Evolutionary conservation across 768 basidiomycete species (phyloP), one percentile per base, ranked within the genome.

Genomic region (Polyporus arcularius): DNA sequence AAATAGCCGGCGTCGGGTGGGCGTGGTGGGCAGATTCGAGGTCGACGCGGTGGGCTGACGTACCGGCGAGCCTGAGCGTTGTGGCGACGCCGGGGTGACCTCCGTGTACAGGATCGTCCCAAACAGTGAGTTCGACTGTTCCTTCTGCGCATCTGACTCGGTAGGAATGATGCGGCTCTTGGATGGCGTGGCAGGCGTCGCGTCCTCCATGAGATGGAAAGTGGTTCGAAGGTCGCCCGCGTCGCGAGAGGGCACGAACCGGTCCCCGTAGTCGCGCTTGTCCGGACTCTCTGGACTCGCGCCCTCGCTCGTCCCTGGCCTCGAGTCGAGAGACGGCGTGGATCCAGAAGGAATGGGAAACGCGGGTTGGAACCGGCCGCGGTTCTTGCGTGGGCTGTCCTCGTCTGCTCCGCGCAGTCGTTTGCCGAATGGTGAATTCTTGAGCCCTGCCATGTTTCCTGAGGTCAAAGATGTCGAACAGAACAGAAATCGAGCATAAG

Each of bases 111-210:
- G 76, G 61, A 93, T 84, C 30, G 88, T 83, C 61, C 80, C 86
- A 77, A 94, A 93, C 54, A 92, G 83, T 11, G 88, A 80, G 70
- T 93, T 93, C 55, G 91, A 90, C 85, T 93, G 90, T 75, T 93
- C 91, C 68, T 78, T 79, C 50, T 77, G 72, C 31, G 79, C 79
- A 58, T 83, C 81, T 5, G 76, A 76, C 52, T 78, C 78, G 15
- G 76, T 75, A 14, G 75, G 77, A 30, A 77, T 74, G 53, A 77
- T 73, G 39, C 74, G 73, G 61, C 74, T 77, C 70, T 79, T 79
- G 35, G 75, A 69, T 6, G 75, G 71, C 26, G 75, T 76, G 18
- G 70, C 71, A 1, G 75, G 75, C 2, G 74, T 71, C 3, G 72
- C 71, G 18, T 83, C 82, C 26, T 83, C 81, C 70, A 85, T 79